Base-by-base conservation (phyloP, 2,329 filamentous ascomycete genomes). In the Dactylonectria estremocensis region DNA sequence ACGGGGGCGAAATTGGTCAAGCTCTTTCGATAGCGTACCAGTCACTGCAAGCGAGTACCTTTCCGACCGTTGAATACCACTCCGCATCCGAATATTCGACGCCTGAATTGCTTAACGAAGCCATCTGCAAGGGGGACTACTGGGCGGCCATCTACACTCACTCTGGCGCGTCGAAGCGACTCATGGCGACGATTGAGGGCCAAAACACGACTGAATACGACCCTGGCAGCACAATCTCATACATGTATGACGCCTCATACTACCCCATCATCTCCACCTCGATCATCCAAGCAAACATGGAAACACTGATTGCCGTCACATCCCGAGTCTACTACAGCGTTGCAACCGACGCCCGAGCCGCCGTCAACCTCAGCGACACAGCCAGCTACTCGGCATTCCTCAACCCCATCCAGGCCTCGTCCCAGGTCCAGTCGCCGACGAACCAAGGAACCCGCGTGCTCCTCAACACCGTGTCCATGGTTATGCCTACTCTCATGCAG, bases 401-500 rank as follows among this genome's bases (percentile, higher is more conserved):
- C n/a, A 73, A 80, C 54, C 81, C 82, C 1, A 77, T 81, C 59
- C 62, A 72, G 14, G 69, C 77, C 2, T 74, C 73, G 1, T 61
- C 70, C 20, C 69, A 76, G 33, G 68, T 81, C 49, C 77, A 81
- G 20, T 68, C 69, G 53, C 77, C 79, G 0, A 81, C 80, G 5
- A 73, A 72, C 4, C 82, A 83, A 60, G 80, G 77, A 22, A 68
- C 75, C 0, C 74, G 77, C 13, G 69, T 77, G 10, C 71, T 82
- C 4, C 79, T 80, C 68, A 84, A 84, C 71, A 83, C 82, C 0
- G 70, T 83, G 18, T 77, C 78, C 56, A 80, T 83, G 14, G 78
- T 83, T 37, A 73, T 83, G 57, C 74, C 79, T 1, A 72, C 79
- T 3, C 72, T 83, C 0, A 76, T 78, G 28, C 69, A 77, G n/a